Evolutionary conservation across 1,139 yeast genomes (phyloP).

Genomic region (Kazachstania sp.): DNA sequence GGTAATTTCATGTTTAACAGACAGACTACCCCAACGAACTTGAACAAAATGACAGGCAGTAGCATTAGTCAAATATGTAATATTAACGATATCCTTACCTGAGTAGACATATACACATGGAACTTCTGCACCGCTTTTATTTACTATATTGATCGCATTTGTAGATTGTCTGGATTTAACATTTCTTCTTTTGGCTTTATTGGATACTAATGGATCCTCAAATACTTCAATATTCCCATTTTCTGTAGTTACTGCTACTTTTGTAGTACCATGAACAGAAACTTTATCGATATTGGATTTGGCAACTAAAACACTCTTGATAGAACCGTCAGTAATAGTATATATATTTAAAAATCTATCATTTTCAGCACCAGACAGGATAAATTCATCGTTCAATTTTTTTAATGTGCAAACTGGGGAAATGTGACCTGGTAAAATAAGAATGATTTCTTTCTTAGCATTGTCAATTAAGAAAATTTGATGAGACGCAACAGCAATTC

Average conservation of each 20-base stretch:
- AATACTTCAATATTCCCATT: constrained; percentile 63
- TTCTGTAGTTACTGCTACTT: constrained; percentile 54
- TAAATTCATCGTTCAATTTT: constrained; percentile 36
- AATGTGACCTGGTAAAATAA: constrained; percentile 65
- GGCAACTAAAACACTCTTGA: constrained; percentile 52
- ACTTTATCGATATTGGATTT: constrained; percentile 48
- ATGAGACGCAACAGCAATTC: constrained; percentile 54
- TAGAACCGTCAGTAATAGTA: constrained; percentile 33
- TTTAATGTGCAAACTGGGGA: constrained; percentile 48
- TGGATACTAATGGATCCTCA: constrained; percentile 39
- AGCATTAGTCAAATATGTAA: constrained; percentile 70
- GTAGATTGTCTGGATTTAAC: constrained; percentile 44
- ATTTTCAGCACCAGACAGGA: constrained; percentile 61
- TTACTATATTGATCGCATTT: constrained; percentile 35
- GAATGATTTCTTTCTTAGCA: constrained; percentile 32
- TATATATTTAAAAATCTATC: constrained; percentile 76
- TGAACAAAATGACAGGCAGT: constrained; percentile 56
- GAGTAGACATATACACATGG: constrained; percentile 39
- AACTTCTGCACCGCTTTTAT: constrained; percentile 31
- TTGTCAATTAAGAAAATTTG: constrained; percentile 46
- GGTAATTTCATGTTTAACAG: constrained; percentile 23
- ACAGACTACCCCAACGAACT: constrained; percentile 43
- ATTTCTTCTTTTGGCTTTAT: constrained; percentile 33
- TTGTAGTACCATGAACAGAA: constrained; percentile 37
- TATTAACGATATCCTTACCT: constrained; percentile 36